Conservation (phyloP, 768 basidiomycete genomes). For the Kondoa malvinella region DNA sequence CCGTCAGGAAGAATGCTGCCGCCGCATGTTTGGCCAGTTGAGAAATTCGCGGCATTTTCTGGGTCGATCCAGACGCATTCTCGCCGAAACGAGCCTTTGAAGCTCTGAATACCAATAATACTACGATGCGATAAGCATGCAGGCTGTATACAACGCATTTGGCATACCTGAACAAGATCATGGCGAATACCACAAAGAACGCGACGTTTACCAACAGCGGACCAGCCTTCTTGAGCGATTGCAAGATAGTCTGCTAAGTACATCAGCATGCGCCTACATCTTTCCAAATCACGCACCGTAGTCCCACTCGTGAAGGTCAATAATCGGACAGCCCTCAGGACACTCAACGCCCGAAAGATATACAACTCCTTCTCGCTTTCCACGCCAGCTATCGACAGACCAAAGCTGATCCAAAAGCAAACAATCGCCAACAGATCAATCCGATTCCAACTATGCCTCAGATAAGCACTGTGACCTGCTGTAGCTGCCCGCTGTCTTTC, state of each 20-base stretch:
- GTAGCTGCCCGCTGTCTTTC: constrained; percentile 27
- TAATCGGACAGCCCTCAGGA: constrained; percentile 62
- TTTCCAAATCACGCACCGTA: constrained; percentile 42
- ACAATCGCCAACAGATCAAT: constrained; percentile 74
- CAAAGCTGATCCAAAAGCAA: constrained; percentile 72
- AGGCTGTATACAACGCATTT: neutral
- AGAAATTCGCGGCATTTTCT: constrained; percentile 28
- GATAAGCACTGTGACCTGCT: constrained; percentile 48
- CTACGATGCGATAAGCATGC: constrained; percentile 32
- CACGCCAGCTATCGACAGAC: constrained; percentile 46
- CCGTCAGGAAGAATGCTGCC: constrained; percentile 53
- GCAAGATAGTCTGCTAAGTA: constrained; percentile 55
- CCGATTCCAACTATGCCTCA: constrained; percentile 80
- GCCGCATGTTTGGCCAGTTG: constrained; percentile 51
- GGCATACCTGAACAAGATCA: constrained; percentile 45
- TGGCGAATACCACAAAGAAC: constrained; percentile 79
- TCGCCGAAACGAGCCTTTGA: constrained; percentile 60
- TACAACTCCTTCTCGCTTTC: constrained; percentile 53
- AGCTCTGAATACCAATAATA: constrained; percentile 85
- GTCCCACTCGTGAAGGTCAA: constrained; percentile 81
- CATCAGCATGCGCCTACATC: constrained; percentile 10
- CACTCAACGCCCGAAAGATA: constrained; percentile 72
- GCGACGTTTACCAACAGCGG: constrained; percentile 79
- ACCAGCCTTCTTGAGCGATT: constrained; percentile 71
- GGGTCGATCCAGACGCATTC: constrained; percentile 33